phyloP scores from a whole-genome alignment of 495 filamentous ascomycete genomes.

The Delitschia confertaspora region DNA sequence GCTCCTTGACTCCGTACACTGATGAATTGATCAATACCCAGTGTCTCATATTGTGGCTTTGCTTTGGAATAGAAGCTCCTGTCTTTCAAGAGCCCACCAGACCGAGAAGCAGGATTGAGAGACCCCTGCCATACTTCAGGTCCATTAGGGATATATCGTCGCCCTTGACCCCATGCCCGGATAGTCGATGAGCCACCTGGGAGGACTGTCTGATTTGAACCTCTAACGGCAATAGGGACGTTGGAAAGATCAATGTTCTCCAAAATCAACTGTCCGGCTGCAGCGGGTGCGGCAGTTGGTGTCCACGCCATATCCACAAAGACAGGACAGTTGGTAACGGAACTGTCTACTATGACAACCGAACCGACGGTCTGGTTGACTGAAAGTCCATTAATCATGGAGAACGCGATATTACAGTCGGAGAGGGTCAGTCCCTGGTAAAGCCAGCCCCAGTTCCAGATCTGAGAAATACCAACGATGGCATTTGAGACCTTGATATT shows the following conservation, averaged over 20 bases:
- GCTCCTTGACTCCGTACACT: conserved; percentile 70
- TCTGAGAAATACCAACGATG: conserved; percentile 58
- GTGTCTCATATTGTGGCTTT: conserved; percentile 64
- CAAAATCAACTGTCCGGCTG: conserved; percentile 70
- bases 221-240: conserved; percentile 46
- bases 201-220: conserved; percentile 37
- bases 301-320: conserved; percentile 22
- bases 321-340: conserved; percentile 47
- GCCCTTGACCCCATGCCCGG: conserved; percentile 54
- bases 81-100: conserved; percentile 46
- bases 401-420: conserved; percentile 82
- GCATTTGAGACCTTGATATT: conserved; percentile 87
- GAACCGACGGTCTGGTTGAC: conserved; percentile 64
- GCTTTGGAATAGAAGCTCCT: conserved; percentile 56
- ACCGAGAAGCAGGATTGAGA: conserved; percentile 46
- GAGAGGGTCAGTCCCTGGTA: conserved; percentile 80
- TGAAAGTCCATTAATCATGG: conserved; percentile 38
- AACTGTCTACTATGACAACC: conserved; percentile 71
- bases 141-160: conserved; percentile 17
- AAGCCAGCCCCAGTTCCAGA: conserved; percentile 82
- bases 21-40: conserved; percentile 52
- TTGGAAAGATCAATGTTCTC: conserved; percentile 77
- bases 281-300: conserved; percentile 36
- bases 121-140: conserved; percentile 35
- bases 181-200: conserved; percentile 39